Evolutionary conservation across 2,329 filamentous ascomycete genomes (phyloP).

Genomic region (Escovopsis weberi): DNA sequence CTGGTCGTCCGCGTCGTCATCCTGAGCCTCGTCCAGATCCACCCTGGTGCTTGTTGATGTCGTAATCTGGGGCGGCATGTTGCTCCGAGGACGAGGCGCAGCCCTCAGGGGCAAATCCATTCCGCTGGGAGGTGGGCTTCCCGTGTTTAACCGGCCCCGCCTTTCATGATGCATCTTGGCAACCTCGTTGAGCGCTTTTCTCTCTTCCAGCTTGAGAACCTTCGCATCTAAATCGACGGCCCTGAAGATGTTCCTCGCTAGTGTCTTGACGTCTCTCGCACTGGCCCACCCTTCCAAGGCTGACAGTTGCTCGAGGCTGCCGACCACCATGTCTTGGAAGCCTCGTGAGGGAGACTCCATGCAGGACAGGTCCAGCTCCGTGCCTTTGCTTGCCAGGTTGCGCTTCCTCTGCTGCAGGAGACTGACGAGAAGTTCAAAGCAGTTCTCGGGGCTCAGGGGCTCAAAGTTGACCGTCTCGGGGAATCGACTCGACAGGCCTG

Average conservation of each 20-base stretch:
- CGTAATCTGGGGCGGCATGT: too few species aligned
- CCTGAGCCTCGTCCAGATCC: too few species aligned
- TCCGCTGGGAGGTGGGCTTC: conserved; percentile 1
- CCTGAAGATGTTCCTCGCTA: conserved; percentile 37
- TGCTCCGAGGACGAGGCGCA: too few species aligned
- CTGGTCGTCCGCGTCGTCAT: conserved; percentile 1
- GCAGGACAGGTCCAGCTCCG: conserved; percentile 11
- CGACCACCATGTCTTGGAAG: conserved; percentile 7
- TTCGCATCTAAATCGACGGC: conserved; percentile 8
- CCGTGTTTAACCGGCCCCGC: conserved; percentile 1
- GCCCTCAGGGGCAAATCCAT: too few species aligned
- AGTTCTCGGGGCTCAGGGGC: conserved; percentile 26
- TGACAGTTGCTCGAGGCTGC: conserved; percentile 25
- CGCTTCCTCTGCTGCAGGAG: conserved; percentile 23
- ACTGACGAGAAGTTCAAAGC: conserved; percentile 18
- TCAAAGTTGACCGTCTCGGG: conserved; percentile 45
- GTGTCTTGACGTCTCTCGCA: conserved; percentile 43
- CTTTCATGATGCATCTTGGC: conserved; percentile 9
- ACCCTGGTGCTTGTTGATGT: too few species aligned
- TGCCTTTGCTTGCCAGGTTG: conserved; percentile 8
- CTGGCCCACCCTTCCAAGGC: conserved; percentile 42
- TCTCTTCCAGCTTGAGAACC: conserved; percentile 9
- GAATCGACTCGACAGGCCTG: conserved; percentile 50
- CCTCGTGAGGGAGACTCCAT: conserved; percentile 8
- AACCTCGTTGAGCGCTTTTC: conserved; percentile 7